phyloP scores from a whole-genome alignment of 371 early-diverging fungal species.

The Thermomucor indicae-seudaticae region DNA sequence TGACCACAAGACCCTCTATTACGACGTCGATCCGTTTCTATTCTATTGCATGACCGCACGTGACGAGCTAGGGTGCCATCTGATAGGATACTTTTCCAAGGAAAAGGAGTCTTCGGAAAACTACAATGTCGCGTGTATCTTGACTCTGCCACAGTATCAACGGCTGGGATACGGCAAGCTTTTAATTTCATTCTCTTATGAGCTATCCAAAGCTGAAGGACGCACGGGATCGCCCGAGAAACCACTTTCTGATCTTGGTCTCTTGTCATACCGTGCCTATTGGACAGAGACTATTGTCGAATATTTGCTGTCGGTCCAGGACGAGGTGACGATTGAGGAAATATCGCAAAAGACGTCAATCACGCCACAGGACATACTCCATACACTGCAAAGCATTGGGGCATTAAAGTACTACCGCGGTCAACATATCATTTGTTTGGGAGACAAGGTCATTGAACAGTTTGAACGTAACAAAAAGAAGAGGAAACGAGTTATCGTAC shows the following conservation, averaged over 20 bases:
- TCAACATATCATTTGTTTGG: conserved; percentile 87
- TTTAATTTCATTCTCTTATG: conserved; percentile 97
- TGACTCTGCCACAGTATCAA: conserved; percentile 99
- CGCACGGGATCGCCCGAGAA: conserved; percentile 98
- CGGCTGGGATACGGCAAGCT: conserved; percentile 97
- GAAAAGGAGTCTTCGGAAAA: conserved; percentile 95
- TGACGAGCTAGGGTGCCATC: conserved; percentile 79
- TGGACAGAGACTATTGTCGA: conserved; percentile 90
- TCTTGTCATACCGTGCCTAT: conserved; percentile 94
- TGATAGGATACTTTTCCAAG: conserved; percentile 99
- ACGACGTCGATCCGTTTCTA: conserved; percentile 98
- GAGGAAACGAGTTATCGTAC: conserved; percentile 73
- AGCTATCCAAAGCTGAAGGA: conserved; percentile 94
- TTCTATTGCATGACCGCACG: conserved; percentile 91
- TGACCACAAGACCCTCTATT: conserved; percentile 98
- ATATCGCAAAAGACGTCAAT: conserved; percentile 84
- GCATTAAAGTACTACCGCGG: conserved; percentile 95
- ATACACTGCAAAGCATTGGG: conserved; percentile 89
- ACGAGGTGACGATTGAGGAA: conserved; percentile 73
- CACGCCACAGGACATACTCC: conserved; percentile 91
- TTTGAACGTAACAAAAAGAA: conserved; percentile 70
- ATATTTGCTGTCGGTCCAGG: conserved; percentile 40
- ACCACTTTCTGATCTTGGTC: conserved; percentile 98
- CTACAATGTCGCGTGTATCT: conserved; percentile 99
- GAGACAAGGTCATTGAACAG: conserved; percentile 84